Evolutionary conservation across 2,329 filamentous ascomycete genomes (phyloP).

Genomic region (Colletotrichum sp.): DNA sequence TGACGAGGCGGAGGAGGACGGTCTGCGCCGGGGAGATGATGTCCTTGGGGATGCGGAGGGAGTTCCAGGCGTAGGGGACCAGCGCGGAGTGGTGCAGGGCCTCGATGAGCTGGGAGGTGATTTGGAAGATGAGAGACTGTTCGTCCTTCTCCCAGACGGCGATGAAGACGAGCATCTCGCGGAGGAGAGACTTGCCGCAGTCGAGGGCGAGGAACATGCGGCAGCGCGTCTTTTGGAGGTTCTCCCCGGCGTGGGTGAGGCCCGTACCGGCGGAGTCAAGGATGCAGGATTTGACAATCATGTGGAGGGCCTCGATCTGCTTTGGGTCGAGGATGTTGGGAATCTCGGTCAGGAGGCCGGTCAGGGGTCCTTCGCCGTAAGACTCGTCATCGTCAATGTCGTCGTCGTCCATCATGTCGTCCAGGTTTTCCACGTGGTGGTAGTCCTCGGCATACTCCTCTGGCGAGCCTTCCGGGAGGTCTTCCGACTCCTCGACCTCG

Average conservation of each 20-base stretch:
- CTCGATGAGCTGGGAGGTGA: constrained; percentile 95
- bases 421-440: constrained; percentile 31
- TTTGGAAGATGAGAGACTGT: constrained; percentile 92
- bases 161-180: constrained; percentile 94
- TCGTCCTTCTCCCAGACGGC: constrained; percentile 97
- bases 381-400: constrained; percentile 78
- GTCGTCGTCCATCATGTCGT: constrained; percentile 69
- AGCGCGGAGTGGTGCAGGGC: constrained; percentile 88
- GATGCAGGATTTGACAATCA: constrained; percentile 97
- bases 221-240: constrained; percentile 88
- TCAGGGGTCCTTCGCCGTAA: constrained; percentile 79
- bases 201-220: constrained; percentile 89
- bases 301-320: constrained; percentile 94
- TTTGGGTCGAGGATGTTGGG: constrained; percentile 93
- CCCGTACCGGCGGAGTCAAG: constrained; percentile 80
- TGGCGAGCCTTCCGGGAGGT: constrained; percentile 45
- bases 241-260: constrained; percentile 71
- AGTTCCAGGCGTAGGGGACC: constrained; percentile 91
- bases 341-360: constrained; percentile 89
- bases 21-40: constrained; percentile 96
- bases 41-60: constrained; percentile 90
- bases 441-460: constrained; percentile 34
- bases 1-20: constrained; percentile 88
- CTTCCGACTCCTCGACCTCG: constrained; percentile 55
- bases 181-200: constrained; percentile 85